Conservation (phyloP, 1,284 basidiomycete species). For the Volvariella surrecta region DNA sequence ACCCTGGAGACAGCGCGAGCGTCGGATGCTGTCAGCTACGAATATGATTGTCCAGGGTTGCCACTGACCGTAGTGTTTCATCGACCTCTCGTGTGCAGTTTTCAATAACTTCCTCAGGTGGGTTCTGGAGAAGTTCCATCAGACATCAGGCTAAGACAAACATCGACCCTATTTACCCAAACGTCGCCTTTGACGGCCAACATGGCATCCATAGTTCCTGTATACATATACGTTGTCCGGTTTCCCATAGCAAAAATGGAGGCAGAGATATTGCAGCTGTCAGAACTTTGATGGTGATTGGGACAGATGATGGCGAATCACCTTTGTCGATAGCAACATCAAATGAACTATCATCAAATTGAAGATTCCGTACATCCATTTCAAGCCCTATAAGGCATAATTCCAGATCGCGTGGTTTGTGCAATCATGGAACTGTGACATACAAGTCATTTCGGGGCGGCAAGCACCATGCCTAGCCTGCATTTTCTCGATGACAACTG, state of each 20-base stretch:
- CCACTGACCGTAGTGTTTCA: conserved; percentile 65
- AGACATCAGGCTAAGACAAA: too few species aligned
- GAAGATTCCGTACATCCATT: conserved; percentile 79
- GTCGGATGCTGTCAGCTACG: not conserved
- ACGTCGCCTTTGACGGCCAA: conserved; percentile 83
- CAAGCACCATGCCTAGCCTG: conserved; percentile 38
- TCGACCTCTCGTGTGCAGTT: conserved; percentile 78
- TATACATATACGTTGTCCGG: not conserved
- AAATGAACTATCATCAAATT: conserved; percentile 61
- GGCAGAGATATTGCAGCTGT: not conserved
- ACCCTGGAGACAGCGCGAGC: conserved; percentile 46
- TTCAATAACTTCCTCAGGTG: conserved; percentile 65
- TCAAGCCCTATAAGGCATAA: conserved; percentile 53
- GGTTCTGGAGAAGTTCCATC: conserved; percentile 47
- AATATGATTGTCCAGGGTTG: not conserved
- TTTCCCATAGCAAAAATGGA: not conserved
- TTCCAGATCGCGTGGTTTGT: not conserved
- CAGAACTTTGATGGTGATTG: not conserved
- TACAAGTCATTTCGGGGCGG: conserved; percentile 76
- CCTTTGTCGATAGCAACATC: conserved; percentile 91
- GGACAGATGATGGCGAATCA: not conserved
- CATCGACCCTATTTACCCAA: conserved; percentile 53
- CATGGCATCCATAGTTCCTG: conserved; percentile 90
- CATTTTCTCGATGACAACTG: conserved; percentile 80
- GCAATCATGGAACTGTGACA: conserved; percentile 13